Evolutionary conservation across 1,284 basidiomycete genomes (phyloP).

Genomic region (Ustilago crameri): DNA sequence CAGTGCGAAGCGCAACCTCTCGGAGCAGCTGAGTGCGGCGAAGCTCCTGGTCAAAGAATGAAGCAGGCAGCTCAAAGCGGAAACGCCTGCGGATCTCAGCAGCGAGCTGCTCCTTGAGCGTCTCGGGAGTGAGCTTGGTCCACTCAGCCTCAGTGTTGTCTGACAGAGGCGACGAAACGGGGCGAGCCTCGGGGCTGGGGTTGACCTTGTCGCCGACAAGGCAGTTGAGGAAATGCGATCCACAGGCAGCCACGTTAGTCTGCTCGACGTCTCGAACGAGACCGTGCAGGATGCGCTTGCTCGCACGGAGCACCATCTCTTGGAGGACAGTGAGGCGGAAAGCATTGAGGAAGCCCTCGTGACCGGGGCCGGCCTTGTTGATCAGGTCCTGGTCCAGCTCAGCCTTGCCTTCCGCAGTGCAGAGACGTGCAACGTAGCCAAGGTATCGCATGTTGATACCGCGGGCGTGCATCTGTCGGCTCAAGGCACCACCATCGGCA

Average conservation of each 20-base stretch:
- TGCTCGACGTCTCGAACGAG: constrained; percentile 58
- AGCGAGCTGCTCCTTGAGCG: constrained; percentile 69
- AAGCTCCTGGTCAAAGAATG: constrained; percentile 67
- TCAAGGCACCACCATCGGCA: constrained; percentile 72
- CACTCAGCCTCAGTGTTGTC: constrained; percentile 64
- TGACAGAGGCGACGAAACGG: constrained; percentile 39
- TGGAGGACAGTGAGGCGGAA: constrained; percentile 69
- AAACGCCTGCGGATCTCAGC: constrained; percentile 70
- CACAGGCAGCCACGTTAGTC: constrained; percentile 47
- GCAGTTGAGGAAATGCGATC: constrained; percentile 74
- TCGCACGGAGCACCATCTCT: constrained; percentile 73
- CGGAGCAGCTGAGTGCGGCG: constrained; percentile 71
- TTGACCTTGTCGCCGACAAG: constrained; percentile 71
- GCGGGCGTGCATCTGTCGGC: constrained; percentile 71
- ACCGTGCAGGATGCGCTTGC: constrained; percentile 72
- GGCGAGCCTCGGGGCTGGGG: constrained; percentile 68
- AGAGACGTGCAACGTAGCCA: constrained; percentile 69
- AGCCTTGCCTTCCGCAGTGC: constrained; percentile 69
- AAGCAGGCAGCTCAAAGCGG: constrained; percentile 70
- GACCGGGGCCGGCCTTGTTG: constrained; percentile 60
- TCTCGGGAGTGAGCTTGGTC: constrained; percentile 71
- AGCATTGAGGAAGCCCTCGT: constrained; percentile 60
- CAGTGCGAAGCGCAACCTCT: constrained; percentile 71
- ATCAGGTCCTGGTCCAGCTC: constrained; percentile 59
- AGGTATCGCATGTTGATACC: constrained; percentile 76